Evolutionary conservation across 352 stramenopile species (phyloP).

Genomic region (Globisporangium orthogonon): DNA sequence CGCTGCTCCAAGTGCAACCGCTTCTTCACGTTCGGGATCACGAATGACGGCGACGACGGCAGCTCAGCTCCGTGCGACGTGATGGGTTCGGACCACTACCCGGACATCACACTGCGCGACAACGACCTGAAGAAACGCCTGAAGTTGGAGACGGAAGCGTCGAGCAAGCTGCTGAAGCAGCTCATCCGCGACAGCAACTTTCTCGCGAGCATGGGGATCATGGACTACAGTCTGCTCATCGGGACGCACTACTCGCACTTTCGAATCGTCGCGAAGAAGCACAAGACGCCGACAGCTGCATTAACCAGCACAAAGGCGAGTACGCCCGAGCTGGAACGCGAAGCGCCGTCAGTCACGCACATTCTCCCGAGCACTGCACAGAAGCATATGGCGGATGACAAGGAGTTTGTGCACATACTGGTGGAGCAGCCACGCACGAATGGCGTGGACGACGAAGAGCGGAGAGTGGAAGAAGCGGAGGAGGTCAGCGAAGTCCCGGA

Average conservation of each 20-base stretch:
- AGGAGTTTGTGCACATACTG: slow-evolving; percentile 37
- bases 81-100: slow-evolving; percentile 66
- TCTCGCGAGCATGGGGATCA: slow-evolving; percentile 78
- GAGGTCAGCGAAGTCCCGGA: slow-evolving; percentile 1
- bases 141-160: slow-evolving; percentile 47
- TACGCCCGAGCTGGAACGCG: slow-evolving; percentile 8
- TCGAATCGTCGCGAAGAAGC: slow-evolving; percentile 40
- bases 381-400: slow-evolving; percentile 1
- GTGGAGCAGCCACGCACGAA: not conserved
- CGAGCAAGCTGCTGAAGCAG: slow-evolving; percentile 64
- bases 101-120: slow-evolving; percentile 77
- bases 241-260: slow-evolving; percentile 84
- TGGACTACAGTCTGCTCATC: slow-evolving; percentile 90
- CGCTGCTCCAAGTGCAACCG: slow-evolving; percentile 82
- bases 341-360: not conserved
- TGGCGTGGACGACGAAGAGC: slow-evolving; percentile 14
- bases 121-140: slow-evolving; percentile 86
- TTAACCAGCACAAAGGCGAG: not conserved
- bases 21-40: slow-evolving; percentile 73
- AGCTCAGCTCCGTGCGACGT: slow-evolving; percentile 29
- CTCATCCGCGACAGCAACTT: slow-evolving; percentile 82
- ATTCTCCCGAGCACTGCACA: not conserved
- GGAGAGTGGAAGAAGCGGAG: slow-evolving; percentile 3
- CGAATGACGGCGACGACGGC: slow-evolving; percentile 11
- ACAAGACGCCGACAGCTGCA: slow-evolving; percentile 6